Conservation (phyloP, 768 basidiomycete genomes). For the Hemileccinum rubropunctum region DNA sequence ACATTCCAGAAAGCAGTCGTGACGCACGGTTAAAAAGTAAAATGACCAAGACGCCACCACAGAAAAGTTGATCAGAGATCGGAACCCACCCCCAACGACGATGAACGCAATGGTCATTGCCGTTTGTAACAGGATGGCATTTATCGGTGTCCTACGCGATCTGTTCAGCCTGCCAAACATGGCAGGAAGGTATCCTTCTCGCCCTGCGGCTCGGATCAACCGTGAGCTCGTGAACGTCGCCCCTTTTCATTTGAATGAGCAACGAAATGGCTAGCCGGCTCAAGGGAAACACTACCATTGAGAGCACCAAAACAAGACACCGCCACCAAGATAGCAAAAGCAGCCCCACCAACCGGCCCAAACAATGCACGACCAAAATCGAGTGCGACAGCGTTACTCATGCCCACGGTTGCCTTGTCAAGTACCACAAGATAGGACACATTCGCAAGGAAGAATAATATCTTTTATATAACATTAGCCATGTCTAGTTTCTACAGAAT, state of each 20-base stretch:
- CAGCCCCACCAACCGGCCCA: constrained; percentile 79
- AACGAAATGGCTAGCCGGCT: background rate
- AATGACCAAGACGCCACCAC: constrained; percentile 86
- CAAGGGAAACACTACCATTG: constrained; percentile 55
- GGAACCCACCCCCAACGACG: constrained; percentile 83
- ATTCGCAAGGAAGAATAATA: constrained; percentile 79
- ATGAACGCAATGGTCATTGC: constrained; percentile 75
- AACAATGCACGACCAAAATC: constrained; percentile 90
- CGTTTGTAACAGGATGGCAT: constrained; percentile 82
- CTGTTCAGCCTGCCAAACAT: constrained; percentile 77
- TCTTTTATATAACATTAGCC: constrained; percentile 35
- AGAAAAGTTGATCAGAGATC: constrained; percentile 85
- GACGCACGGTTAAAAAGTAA: constrained; percentile 76
- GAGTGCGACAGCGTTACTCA: constrained; percentile 83
- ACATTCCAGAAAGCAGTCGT: background rate
- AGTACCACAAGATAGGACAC: constrained; percentile 91
- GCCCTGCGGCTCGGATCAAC: constrained; percentile 84
- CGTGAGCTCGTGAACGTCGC: constrained; percentile 76
- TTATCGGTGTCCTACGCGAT: constrained; percentile 79
- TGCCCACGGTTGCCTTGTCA: constrained; percentile 71
- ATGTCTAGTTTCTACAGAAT: background rate
- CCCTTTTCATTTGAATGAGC: constrained; percentile 37
- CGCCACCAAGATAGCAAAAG: constrained; percentile 90
- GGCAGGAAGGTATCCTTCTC: constrained; percentile 83
- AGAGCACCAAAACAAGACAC: constrained; percentile 95